Conservation (phyloP, 2,329 filamentous ascomycete genomes). For the Alternaria incomplexa region DNA sequence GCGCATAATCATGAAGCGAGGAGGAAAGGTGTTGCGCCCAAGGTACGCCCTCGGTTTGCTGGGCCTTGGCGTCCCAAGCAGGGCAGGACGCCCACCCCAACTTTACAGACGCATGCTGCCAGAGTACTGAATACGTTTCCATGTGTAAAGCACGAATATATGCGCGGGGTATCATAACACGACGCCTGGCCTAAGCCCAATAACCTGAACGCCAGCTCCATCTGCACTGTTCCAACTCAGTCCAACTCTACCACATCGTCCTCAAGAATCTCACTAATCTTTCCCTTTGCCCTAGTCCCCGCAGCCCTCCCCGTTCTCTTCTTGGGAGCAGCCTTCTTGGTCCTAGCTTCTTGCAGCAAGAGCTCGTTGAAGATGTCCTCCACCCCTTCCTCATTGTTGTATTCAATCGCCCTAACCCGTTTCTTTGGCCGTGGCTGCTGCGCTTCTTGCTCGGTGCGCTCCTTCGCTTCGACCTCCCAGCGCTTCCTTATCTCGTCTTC, state of each 20-base stretch:
- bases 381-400: slow-evolving; percentile 1
- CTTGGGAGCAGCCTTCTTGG: not conserved
- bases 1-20: not conserved
- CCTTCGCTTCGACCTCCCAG: slow-evolving; percentile 52
- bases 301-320: slow-evolving; percentile 7
- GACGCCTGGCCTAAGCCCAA: not conserved
- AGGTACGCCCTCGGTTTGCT: not conserved
- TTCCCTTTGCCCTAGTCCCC: slow-evolving; percentile 21
- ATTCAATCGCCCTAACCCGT: slow-evolving; percentile 35
- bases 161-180: slow-evolving; percentile 13
- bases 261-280: slow-evolving; percentile 24
- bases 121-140: not conserved
- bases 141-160: not conserved
- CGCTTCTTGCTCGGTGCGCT: slow-evolving; percentile 23
- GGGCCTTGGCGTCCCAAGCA: slow-evolving; percentile 3
- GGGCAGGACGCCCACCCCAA: not conserved
- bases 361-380: slow-evolving; percentile 1
- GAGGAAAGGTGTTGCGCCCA: not conserved
- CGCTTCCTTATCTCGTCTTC: slow-evolving; percentile 56
- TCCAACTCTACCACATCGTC: slow-evolving; percentile 34
- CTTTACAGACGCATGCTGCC: not conserved
- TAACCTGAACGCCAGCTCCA: slow-evolving; percentile 1
- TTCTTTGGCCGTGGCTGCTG: slow-evolving; percentile 31
- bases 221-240: slow-evolving; percentile 8
- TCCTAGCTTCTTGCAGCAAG: slow-evolving; percentile 8